Evolutionary conservation across 179 eudicot species (phyloP).

Genomic region (Carnegiea gigantea): DNA sequence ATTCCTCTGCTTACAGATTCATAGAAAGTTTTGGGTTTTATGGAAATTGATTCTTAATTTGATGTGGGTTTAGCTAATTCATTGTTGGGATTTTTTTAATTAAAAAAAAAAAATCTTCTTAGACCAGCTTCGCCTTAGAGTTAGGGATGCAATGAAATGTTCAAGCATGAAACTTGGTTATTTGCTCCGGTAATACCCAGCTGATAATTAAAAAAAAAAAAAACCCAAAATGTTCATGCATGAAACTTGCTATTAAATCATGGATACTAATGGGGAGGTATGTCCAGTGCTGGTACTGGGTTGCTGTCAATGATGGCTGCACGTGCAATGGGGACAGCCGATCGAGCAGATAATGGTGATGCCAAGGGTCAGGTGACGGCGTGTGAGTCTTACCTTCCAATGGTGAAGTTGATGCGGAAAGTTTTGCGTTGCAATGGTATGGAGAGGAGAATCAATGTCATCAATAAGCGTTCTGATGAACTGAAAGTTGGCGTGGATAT

Average conservation of each 20-base stretch:
- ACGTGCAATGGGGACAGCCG: slow-evolving; percentile 55
- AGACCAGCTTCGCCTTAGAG: too few relatives aligned
- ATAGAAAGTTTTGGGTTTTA: neutral
- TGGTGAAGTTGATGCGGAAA: slow-evolving; percentile 82
- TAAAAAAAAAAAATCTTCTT: too few relatives aligned
- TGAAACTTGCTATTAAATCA: too few relatives aligned
- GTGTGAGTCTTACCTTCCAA: slow-evolving; percentile 93
- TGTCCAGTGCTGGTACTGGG: slow-evolving; percentile 84
- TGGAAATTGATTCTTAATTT: neutral
- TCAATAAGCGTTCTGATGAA: slow-evolving; percentile 90
- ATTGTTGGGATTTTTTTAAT: neutral
- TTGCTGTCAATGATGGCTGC: slow-evolving; percentile 95
- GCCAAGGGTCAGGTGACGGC: slow-evolving; percentile 61
- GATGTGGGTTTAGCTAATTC: neutral
- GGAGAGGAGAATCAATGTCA: slow-evolving; percentile 55
- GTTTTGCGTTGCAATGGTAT: slow-evolving; percentile 64
- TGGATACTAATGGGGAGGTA: neutral
- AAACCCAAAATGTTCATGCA: too few relatives aligned
- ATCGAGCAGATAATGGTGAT: slow-evolving; percentile 32
- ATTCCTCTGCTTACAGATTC: neutral
- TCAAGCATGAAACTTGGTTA: too few relatives aligned
- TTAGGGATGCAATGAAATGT: too few relatives aligned
- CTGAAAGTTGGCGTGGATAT: slow-evolving; percentile 67
- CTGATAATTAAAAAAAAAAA: too few relatives aligned
- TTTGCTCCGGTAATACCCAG: too few relatives aligned